Evolutionary conservation across 208 protist species (phyloP).

Genomic region (Leishmania gerbilli): DNA sequence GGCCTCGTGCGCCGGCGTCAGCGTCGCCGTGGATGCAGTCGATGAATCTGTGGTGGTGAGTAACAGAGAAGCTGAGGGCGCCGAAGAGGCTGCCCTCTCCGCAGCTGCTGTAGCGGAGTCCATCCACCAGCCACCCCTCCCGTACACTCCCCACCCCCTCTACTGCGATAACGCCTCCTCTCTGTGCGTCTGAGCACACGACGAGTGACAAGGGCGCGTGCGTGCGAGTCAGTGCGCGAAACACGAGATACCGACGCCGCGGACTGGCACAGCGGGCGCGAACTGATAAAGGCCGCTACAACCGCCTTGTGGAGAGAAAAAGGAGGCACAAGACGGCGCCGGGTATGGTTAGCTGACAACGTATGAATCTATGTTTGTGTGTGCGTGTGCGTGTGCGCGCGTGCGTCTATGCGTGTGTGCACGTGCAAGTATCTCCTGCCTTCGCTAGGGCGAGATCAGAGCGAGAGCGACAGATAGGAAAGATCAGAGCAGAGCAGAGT

Average conservation of each 20-base stretch:
- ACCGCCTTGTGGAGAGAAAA: background rate
- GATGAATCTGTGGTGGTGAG: background rate
- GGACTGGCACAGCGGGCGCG: background rate
- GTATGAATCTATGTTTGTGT: background rate
- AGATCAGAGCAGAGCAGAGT: no score
- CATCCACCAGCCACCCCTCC: background rate
- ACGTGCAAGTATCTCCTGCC: background rate
- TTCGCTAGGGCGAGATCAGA: background rate
- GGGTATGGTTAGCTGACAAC: background rate
- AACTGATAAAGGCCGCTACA: background rate
- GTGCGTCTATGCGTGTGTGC: background rate
- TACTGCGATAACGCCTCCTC: background rate
- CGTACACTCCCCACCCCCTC: background rate
- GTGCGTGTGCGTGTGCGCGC: background rate
- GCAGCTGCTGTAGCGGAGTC: background rate
- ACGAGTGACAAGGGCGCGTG: background rate
- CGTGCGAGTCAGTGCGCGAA: background rate
- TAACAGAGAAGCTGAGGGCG: background rate
- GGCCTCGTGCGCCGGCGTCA: background rate
- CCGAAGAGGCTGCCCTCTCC: slow-evolving; percentile 3
- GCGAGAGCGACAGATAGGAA: background rate
- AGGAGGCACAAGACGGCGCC: background rate
- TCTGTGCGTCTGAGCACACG: background rate
- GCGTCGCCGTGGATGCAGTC: background rate
- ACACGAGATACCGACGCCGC: background rate